Percentiles rank a stretch among this genome's conserved stretches.
phyloP scores from a whole-genome alignment of 2,329 filamentous ascomycete species.

The Orbilia oligospora region DNA sequence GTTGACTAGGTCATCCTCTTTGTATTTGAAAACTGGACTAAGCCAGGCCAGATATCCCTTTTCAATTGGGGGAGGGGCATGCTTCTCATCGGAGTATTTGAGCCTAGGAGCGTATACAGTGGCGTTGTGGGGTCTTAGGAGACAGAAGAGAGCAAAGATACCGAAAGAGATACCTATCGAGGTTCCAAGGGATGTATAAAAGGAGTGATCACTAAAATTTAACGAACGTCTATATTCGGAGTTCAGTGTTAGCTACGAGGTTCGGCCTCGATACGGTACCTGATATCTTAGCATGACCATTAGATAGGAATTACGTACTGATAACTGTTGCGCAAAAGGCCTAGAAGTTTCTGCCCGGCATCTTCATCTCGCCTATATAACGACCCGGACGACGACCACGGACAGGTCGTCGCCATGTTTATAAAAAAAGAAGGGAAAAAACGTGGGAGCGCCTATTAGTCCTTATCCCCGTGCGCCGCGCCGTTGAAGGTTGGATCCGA shows the following conservation, averaged over 20 bases:
- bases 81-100: conserved; percentile 90
- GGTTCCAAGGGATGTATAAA: conserved; percentile 83
- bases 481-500: not conserved
- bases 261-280: not conserved
- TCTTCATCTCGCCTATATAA: conserved; percentile 37
- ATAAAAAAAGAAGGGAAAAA: not conserved
- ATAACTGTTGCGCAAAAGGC: conserved; percentile 36
- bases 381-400: conserved; percentile 44
- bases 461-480: not conserved
- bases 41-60: conserved; percentile 93
- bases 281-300: not conserved
- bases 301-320: conserved; percentile 37
- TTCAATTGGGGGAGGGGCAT: conserved; percentile 86
- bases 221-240: conserved; percentile 63
- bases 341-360: conserved; percentile 23
- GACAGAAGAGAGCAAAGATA: conserved; percentile 85
- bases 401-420: conserved; percentile 48
- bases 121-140: conserved; percentile 90
- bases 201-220: conserved; percentile 70
- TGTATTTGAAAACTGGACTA: conserved; percentile 80
- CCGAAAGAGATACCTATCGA: conserved; percentile 81
- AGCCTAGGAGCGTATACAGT: conserved; percentile 94
- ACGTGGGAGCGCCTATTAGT: conserved; percentile 3
- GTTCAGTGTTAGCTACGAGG: conserved; percentile 64
- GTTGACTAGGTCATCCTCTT: conserved; percentile 82